Evolutionary conservation across 306 rosid genomes (phyloP).

Genomic region (Urtica urens): DNA sequence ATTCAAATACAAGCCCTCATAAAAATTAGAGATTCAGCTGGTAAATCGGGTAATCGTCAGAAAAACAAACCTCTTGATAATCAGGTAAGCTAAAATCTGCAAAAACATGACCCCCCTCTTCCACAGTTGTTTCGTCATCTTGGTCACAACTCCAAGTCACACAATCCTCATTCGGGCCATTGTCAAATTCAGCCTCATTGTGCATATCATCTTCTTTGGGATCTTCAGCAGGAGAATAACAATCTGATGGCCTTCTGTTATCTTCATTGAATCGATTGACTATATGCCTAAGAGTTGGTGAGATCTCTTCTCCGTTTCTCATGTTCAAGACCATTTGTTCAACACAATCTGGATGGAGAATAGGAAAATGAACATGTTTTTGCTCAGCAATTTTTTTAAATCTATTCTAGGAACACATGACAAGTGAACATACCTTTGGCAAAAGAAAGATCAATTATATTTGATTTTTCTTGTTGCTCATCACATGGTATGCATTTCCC

Average conservation of each 20-base stretch:
- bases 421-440: constrained; percentile 55
- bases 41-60: neutral
- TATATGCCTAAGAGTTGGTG: constrained; percentile 66
- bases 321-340: constrained; percentile 64
- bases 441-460: constrained; percentile 70
- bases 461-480: constrained; percentile 43
- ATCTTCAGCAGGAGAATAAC: constrained; percentile 26
- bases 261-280: constrained; percentile 66
- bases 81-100: constrained; percentile 50
- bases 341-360: constrained; percentile 41
- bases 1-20: neutral
- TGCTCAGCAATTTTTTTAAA: constrained; percentile 11
- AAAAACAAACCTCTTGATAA: constrained; percentile 50
- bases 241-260: constrained; percentile 61
- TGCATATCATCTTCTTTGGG: constrained; percentile 28
- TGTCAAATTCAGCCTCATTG: constrained; percentile 38
- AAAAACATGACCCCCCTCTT: constrained; percentile 37
- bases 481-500: constrained; percentile 43
- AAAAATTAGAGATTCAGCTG: neutral
- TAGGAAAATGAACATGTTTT: constrained; percentile 2
- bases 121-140: constrained; percentile 36
- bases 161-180: constrained; percentile 36
- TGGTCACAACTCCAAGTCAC: constrained; percentile 51
- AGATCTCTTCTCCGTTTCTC: constrained; percentile 64
- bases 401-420: constrained; percentile 15